These are phyloP conservation scores for Neofusicoccum sp. DNA, from an alignment of 2,329 filamentous ascomycete species.

Conservation along the genomic window DNA sequence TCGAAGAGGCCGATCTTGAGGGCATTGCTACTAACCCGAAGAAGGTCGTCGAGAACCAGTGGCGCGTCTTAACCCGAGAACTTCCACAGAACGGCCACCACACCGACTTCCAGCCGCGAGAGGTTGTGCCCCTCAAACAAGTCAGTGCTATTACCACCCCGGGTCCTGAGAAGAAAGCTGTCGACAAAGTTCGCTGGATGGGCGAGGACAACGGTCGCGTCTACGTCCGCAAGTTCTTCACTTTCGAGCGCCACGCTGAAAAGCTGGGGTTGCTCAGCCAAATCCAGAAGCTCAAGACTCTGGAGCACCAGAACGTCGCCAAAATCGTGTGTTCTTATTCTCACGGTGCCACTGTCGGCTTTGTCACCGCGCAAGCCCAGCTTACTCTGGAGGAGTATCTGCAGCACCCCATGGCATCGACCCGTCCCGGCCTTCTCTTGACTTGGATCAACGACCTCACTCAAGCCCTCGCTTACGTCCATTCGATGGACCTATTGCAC, in stretches of 20 bases:
- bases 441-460: conserved; percentile 43
- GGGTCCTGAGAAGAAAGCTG: conserved; percentile 30
- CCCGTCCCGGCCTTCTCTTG: conserved; percentile 34
- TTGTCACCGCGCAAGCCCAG: conserved; percentile 34
- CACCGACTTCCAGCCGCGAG: conserved; percentile 36
- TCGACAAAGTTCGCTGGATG: conserved; percentile 36
- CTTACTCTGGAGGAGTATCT: conserved; percentile 40
- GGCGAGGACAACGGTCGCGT: conserved; percentile 35
- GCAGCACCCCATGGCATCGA: conserved; percentile 30
- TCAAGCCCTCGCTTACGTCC: conserved; percentile 38
- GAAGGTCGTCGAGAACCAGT: conserved; percentile 40
- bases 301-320: conserved; percentile 39
- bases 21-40: conserved; percentile 38
- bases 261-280: conserved; percentile 36
- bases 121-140: conserved; percentile 38
- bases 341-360: conserved; percentile 36
- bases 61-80: conserved; percentile 41
- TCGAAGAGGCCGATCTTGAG: conserved; percentile 36
- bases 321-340: conserved; percentile 39
- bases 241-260: conserved; percentile 34
- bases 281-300: conserved; percentile 37
- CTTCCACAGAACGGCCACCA: conserved; percentile 37
- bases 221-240: conserved; percentile 37
- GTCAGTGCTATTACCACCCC: conserved; percentile 23
- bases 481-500: conserved; percentile 35